Evolutionary conservation across 2,329 filamentous ascomycete species (phyloP).

Genomic region (Iodosphaeria phyllophila): DNA sequence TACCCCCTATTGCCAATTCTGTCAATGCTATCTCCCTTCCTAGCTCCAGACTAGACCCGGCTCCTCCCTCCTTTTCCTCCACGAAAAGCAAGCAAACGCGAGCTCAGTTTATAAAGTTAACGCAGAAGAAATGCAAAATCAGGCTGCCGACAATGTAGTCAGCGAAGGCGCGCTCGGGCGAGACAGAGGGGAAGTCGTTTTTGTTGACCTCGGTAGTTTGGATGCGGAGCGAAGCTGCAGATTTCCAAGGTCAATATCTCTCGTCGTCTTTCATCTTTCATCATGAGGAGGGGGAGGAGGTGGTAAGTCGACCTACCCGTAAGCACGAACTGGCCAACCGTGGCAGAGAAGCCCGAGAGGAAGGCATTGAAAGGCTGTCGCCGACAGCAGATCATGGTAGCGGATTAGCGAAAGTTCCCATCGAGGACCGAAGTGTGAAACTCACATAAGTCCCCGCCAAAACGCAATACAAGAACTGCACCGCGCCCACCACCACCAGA

Average conservation of each 20-base stretch:
- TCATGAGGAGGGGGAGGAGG: background rate
- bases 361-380: constrained; percentile 96
- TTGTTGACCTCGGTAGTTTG: constrained; percentile 78
- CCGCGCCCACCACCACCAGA: constrained; percentile 62
- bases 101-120: constrained; percentile 95
- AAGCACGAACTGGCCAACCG: constrained; percentile 93
- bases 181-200: constrained; percentile 55
- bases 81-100: no score
- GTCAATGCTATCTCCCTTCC: no score
- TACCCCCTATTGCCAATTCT: no score
- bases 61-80: no score
- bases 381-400: background rate
- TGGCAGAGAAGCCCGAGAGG: constrained; percentile 82
- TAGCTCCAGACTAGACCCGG: no score
- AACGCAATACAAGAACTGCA: constrained; percentile 90
- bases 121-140: constrained; percentile 95
- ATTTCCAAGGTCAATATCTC: constrained; percentile 3
- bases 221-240: constrained; percentile 56
- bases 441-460: constrained; percentile 86
- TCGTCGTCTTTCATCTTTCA: background rate
- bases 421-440: constrained; percentile 8
- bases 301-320: constrained; percentile 58
- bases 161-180: constrained; percentile 81
- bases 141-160: constrained; percentile 91
- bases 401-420: background rate